Conservation (phyloP, 106 monocot species). For the Posidonia australis region DNA sequence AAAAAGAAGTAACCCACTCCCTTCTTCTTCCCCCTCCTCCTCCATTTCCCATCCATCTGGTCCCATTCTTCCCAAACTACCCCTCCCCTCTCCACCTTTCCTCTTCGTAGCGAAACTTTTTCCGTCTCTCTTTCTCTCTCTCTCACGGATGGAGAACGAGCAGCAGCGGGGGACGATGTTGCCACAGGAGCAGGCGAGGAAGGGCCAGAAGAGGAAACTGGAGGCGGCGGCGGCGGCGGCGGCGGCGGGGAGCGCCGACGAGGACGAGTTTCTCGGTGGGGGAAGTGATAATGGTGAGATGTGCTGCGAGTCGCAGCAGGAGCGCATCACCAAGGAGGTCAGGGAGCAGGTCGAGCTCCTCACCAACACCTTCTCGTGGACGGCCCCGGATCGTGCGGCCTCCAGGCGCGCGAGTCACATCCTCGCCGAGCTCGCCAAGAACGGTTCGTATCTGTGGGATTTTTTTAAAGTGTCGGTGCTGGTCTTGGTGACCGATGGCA, state of each 20-base stretch:
- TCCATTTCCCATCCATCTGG: neutral
- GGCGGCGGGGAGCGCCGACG: slow-evolving; percentile 5
- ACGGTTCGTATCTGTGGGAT: slow-evolving; percentile 34
- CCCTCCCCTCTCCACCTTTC: neutral
- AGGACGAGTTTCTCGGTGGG: neutral
- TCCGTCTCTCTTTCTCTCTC: neutral
- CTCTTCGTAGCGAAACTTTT: neutral
- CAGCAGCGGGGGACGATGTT: slow-evolving; percentile 1
- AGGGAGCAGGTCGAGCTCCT: slow-evolving; percentile 66
- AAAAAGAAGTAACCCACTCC: neutral
- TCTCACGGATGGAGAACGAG: slow-evolving; percentile 5
- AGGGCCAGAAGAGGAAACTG: slow-evolving; percentile 78
- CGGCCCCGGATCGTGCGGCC: slow-evolving; percentile 47
- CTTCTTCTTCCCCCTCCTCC: neutral
- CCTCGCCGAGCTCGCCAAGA: slow-evolving; percentile 92
- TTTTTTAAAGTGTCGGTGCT: neutral
- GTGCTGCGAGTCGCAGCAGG: slow-evolving; percentile 26
- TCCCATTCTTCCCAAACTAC: neutral
- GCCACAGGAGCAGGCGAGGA: slow-evolving; percentile 14
- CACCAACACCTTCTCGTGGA: slow-evolving; percentile 52
- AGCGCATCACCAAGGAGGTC: slow-evolving; percentile 44
- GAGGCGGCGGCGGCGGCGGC: slow-evolving; percentile 22
- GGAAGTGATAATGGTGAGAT: slow-evolving; percentile 18
- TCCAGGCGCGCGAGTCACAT: slow-evolving; percentile 75
- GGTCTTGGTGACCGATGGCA: neutral